These are phyloP conservation scores for Pelagophyceae sp. DNA, from an alignment of 352 stramenopile species.

Conservation along the genomic window DNA sequence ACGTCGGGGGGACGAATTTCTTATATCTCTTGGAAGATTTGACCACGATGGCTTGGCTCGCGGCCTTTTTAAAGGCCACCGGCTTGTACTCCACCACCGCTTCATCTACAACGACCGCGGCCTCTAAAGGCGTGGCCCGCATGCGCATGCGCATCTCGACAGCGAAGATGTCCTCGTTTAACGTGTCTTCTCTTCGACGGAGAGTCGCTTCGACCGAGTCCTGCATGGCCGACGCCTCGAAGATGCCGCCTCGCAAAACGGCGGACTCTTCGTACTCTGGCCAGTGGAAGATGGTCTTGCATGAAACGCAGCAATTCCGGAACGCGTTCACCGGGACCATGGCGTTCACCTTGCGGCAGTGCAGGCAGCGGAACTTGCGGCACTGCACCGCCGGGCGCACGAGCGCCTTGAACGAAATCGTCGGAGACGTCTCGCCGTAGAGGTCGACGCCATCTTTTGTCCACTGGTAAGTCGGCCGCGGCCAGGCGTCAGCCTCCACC, in stretches of 20 bases:
- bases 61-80: neutral
- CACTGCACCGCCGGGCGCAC: constrained; percentile 9
- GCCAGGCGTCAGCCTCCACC: constrained; percentile 21
- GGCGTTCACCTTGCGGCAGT: constrained; percentile 29
- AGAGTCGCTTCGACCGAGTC: neutral
- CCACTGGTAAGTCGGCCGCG: constrained; percentile 24
- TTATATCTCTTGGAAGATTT: too few relatives aligned
- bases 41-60: neutral
- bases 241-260: neutral
- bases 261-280: constrained; percentile 21
- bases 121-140: constrained; percentile 8
- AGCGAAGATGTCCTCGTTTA: neutral
- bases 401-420: neutral
- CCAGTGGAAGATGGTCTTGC: constrained; percentile 23
- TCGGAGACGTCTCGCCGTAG: neutral
- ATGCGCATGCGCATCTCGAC: constrained; percentile 20
- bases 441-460: constrained; percentile 17
- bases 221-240: neutral
- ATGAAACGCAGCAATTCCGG: constrained; percentile 26
- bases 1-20: too few relatives aligned
- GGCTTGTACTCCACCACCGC: neutral
- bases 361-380: constrained; percentile 27
- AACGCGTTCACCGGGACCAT: constrained; percentile 25
- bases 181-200: neutral
- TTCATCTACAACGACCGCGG: constrained; percentile 6